These are phyloP conservation scores for Salix exigua DNA, from an alignment of 345 rosid species.

Conservation along the genomic window DNA sequence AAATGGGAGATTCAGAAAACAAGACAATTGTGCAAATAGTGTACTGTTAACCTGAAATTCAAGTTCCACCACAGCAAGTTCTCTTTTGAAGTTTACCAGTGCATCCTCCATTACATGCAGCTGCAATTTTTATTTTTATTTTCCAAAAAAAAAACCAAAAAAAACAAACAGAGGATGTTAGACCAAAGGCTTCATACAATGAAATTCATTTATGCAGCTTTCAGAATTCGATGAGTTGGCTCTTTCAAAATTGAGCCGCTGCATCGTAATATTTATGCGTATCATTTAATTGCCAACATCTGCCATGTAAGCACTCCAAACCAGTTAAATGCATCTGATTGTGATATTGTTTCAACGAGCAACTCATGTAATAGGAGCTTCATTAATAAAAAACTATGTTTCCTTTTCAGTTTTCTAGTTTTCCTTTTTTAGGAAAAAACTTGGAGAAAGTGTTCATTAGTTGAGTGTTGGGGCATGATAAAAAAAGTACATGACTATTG, in stretches of 20 bases:
- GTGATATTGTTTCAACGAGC: no score
- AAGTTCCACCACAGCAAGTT: conserved; percentile 76
- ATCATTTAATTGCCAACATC: no score
- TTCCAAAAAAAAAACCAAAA: no score
- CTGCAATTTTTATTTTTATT: conserved; percentile 26
- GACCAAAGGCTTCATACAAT: neutral
- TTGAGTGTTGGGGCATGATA: neutral
- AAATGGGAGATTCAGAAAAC: neutral
- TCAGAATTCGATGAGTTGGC: neutral
- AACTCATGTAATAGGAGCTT: no score
- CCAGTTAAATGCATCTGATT: no score
- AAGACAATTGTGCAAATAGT: neutral
- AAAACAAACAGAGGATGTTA: neutral
- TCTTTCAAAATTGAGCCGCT: no score
- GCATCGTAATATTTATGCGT: no score
- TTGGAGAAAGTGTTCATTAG: neutral
- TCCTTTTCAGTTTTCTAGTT: no score
- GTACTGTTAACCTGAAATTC: conserved; percentile 59
- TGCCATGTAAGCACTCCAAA: no score
- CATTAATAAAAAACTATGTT: no score
- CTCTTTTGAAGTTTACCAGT: conserved; percentile 60
- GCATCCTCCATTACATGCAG: conserved; percentile 52
- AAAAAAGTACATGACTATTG: neutral
- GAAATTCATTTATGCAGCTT: neutral
- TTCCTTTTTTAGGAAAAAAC: no score